Percentiles rank a stretch among this genome's conserved stretches.
phyloP scores from a whole-genome alignment of 371 early-diverging fungal genomes.

The Mucor velutinosus region DNA sequence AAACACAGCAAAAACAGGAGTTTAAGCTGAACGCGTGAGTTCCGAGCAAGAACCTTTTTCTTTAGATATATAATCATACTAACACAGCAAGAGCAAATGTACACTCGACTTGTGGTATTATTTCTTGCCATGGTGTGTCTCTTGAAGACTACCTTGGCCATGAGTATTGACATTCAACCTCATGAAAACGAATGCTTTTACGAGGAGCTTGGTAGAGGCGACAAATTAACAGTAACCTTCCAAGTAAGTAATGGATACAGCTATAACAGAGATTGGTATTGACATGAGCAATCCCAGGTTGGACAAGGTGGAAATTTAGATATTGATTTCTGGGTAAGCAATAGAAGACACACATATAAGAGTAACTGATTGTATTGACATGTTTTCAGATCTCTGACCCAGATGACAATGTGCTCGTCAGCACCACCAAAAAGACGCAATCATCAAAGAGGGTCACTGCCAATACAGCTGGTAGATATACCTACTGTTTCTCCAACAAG shows the following conservation, averaged over 20 bases:
- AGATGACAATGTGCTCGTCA: constrained; percentile 46
- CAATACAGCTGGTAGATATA: constrained; percentile 55
- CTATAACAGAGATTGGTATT: background rate
- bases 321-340: constrained; percentile 63
- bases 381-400: constrained; percentile 60
- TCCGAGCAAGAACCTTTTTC: background rate
- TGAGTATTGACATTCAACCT: constrained; percentile 53
- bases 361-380: background rate
- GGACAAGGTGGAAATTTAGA: constrained; percentile 69
- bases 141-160: constrained; percentile 2
- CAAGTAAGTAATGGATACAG: constrained; percentile 41
- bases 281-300: constrained; percentile 41
- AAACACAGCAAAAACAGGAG: background rate
- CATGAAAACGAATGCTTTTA: constrained; percentile 62
- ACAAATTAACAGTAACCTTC: constrained; percentile 66
- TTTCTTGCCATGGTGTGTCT: constrained; percentile 10
- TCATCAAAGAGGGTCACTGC: constrained; percentile 61
- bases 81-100: background rate
- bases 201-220: constrained; percentile 59
- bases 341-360: background rate
- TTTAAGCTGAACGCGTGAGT: background rate
- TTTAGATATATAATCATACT: background rate
- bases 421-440: constrained; percentile 47
- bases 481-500: constrained; percentile 80
- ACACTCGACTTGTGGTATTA: constrained; percentile 12